Evolutionary conservation across 768 basidiomycete species (phyloP).

Genomic region (Xerocomus brunneocitrinus): DNA sequence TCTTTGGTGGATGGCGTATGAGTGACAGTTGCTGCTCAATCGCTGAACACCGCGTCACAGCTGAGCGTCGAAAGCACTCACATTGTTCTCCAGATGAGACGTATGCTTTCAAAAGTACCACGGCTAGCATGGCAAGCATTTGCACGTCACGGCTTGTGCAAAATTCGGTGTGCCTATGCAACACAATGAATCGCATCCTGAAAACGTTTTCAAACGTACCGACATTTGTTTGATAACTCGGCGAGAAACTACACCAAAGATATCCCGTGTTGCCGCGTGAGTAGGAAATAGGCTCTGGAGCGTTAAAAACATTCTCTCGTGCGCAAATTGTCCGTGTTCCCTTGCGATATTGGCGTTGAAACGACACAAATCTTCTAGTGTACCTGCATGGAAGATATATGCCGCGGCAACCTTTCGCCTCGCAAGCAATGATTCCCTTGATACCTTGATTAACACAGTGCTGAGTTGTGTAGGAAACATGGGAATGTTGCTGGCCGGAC

Average conservation of each 20-base stretch:
- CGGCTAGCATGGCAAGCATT: constrained; percentile 74
- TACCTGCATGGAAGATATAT: constrained; percentile 50
- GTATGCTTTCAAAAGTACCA: constrained; percentile 55
- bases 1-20: constrained; percentile 19
- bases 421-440: constrained; percentile 44
- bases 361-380: constrained; percentile 47
- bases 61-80: neutral
- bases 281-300: constrained; percentile 46
- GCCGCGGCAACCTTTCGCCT: constrained; percentile 54
- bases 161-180: constrained; percentile 40
- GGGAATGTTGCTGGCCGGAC: constrained; percentile 17
- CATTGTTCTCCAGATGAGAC: constrained; percentile 10
- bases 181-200: neutral
- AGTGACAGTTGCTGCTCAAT: neutral
- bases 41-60: neutral
- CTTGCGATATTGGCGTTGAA: constrained; percentile 59
- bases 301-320: constrained; percentile 63
- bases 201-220: constrained; percentile 24
- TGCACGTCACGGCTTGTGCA: constrained; percentile 61
- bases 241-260: constrained; percentile 24
- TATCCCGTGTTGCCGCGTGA: constrained; percentile 21
- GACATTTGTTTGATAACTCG: constrained; percentile 47
- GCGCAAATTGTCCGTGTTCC: constrained; percentile 56
- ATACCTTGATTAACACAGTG: constrained; percentile 53
- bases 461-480: constrained; percentile 44